Evolutionary conservation across 2,329 filamentous ascomycete species (phyloP).

Genomic region (Paraphaeosphaeria sporulosa): DNA sequence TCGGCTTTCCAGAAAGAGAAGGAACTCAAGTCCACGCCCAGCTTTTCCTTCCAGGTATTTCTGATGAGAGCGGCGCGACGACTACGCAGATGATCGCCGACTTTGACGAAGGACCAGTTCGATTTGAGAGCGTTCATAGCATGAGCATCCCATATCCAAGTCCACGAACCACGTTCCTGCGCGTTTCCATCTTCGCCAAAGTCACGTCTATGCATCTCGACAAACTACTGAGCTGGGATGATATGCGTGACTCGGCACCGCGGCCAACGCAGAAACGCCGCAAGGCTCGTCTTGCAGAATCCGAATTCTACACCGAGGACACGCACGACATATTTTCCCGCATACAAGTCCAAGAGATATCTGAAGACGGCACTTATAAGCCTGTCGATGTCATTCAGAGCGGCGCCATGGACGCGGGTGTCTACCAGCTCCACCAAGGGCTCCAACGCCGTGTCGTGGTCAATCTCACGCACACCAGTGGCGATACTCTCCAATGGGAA

Average conservation of each 20-base stretch:
- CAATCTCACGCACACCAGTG: constrained; percentile 89
- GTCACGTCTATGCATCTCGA: constrained; percentile 94
- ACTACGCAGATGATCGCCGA: constrained; percentile 94
- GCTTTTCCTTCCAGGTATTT: constrained; percentile 91
- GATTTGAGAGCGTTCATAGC: constrained; percentile 97
- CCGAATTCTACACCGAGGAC: constrained; percentile 92
- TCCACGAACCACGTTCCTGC: constrained; percentile 75
- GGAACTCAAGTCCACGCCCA: constrained; percentile 96
- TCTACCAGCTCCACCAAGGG: constrained; percentile 94
- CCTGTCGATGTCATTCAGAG: constrained; percentile 92
- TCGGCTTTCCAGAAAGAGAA: constrained; percentile 94
- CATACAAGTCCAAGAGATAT: constrained; percentile 88
- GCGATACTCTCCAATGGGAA: constrained; percentile 87
- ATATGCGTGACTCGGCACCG: constrained; percentile 82
- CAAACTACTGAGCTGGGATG: constrained; percentile 97
- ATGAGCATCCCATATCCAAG: constrained; percentile 90
- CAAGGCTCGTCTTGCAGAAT: constrained; percentile 80
- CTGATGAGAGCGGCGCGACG: constrained; percentile 83
- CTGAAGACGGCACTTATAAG: constrained; percentile 88
- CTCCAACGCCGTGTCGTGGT: constrained; percentile 87
- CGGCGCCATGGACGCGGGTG: constrained; percentile 82
- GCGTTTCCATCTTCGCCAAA: constrained; percentile 90
- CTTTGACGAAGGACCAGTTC: constrained; percentile 90
- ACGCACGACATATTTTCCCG: constrained; percentile 91
- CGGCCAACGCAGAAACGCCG: constrained; percentile 65